Conservation (phyloP, 2,329 filamentous ascomycete species). For the Colletotrichum sp. region DNA sequence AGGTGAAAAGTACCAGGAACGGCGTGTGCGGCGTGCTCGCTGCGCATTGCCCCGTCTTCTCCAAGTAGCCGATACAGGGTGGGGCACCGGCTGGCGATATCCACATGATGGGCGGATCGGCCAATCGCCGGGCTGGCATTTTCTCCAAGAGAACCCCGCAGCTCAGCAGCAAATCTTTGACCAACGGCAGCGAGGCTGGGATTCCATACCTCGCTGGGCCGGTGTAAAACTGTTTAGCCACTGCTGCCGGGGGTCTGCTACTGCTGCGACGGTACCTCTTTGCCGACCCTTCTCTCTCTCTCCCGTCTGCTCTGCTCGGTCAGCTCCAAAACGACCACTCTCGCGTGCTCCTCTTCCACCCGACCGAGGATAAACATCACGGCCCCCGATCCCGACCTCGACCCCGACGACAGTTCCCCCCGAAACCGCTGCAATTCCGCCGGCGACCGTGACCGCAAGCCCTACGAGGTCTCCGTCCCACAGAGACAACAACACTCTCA, state of each 20-base stretch:
- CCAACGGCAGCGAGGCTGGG: constrained; percentile 19
- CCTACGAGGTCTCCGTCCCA: background rate
- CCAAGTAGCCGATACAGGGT: background rate
- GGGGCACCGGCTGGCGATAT: background rate
- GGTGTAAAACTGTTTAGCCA: background rate
- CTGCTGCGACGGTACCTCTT: background rate
- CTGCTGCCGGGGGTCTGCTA: background rate
- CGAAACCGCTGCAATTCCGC: background rate
- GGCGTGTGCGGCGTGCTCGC: background rate
- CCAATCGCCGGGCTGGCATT: constrained; percentile 10
- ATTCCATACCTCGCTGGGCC: background rate
- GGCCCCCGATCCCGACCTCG: background rate
- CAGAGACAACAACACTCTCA: background rate
- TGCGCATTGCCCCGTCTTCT: background rate
- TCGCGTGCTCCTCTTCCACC: constrained; percentile 20
- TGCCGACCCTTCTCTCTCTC: background rate
- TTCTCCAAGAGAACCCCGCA: constrained; percentile 22
- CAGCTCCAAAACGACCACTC: constrained; percentile 8
- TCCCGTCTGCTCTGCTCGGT: background rate
- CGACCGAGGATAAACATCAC: constrained; percentile 23
- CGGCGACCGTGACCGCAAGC: background rate
- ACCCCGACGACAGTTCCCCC: background rate
- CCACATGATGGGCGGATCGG: background rate
- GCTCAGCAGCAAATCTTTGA: constrained; percentile 20
- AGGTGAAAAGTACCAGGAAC: background rate